phyloP scores from a whole-genome alignment of 202 grass and related monocot species.

The Musa balbisiana region DNA sequence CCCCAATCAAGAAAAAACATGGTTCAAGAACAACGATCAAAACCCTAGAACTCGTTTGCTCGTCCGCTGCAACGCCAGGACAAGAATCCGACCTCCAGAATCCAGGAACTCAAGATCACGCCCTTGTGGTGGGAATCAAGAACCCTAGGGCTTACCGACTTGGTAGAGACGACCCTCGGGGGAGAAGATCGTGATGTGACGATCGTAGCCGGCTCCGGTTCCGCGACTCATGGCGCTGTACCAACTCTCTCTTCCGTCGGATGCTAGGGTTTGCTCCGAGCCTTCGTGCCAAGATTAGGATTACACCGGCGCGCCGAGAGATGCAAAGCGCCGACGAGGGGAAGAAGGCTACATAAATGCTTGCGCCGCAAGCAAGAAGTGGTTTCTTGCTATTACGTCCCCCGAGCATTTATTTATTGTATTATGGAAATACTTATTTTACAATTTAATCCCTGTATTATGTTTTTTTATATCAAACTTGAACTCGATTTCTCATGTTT shows the following conservation, averaged over 20 bases:
- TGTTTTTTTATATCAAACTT: no score
- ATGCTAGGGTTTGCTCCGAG: neutral
- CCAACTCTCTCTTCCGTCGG: neutral
- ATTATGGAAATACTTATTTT: no score
- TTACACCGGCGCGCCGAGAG: neutral
- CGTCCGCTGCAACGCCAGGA: neutral
- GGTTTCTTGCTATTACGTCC: no score
- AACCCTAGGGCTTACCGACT: constrained; percentile 65
- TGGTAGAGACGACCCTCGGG: constrained; percentile 96
- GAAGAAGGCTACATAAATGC: no score
- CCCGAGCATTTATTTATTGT: no score
- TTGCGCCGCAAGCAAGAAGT: no score
- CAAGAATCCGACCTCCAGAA: constrained; percentile 18
- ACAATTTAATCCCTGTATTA: no score
- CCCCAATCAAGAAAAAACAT: neutral
- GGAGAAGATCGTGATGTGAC: constrained; percentile 99
- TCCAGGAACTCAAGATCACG: neutral
- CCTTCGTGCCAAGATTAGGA: neutral
- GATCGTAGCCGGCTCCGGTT: constrained; percentile 92
- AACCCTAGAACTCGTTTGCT: constrained; percentile 9
- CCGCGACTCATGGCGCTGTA: constrained; percentile 64
- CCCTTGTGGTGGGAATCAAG: neutral
- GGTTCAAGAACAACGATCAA: neutral
- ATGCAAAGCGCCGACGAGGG: no score
- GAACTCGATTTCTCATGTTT: no score